A percentile compares a stretch with the other conserved stretches of the same genome.
Evolutionary conservation across 2,329 filamentous ascomycete species (phyloP).

Genomic region (Fusarium penzigii): DNA sequence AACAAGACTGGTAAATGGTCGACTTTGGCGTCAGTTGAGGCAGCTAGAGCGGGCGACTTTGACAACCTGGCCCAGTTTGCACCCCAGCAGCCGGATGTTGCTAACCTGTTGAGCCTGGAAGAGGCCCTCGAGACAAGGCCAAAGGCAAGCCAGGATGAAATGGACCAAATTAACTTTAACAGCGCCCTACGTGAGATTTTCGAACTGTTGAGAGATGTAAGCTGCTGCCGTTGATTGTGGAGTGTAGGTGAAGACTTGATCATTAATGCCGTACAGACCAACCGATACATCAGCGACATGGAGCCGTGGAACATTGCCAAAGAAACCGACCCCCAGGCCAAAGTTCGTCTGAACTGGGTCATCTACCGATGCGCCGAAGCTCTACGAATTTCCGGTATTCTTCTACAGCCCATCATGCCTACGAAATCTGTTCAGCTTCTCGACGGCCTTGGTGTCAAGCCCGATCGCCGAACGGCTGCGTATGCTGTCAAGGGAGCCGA

Average conservation of each 20-base stretch:
- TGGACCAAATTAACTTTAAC: constrained; percentile 66
- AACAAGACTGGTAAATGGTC: constrained; percentile 64
- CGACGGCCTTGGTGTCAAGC: constrained; percentile 73
- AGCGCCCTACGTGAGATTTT: constrained; percentile 67
- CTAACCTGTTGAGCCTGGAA: constrained; percentile 31
- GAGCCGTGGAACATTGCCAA: constrained; percentile 68
- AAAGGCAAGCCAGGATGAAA: constrained; percentile 47
- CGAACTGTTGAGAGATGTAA: constrained; percentile 60
- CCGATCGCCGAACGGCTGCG: constrained; percentile 61
- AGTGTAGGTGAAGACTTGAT: not conserved
- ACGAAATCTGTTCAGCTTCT: constrained; percentile 71
- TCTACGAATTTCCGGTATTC: constrained; percentile 76
- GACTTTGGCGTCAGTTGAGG: constrained; percentile 56
- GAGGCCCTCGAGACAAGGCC: constrained; percentile 26
- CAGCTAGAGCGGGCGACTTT: constrained; percentile 30
- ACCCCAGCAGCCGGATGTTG: not conserved
- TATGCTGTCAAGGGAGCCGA: constrained; percentile 67
- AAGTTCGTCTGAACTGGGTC: constrained; percentile 51
- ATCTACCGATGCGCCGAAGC: constrained; percentile 76
- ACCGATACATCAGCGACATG: constrained; percentile 55
- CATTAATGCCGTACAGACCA: constrained; percentile 35
- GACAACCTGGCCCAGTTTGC: constrained; percentile 1
- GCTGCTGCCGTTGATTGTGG: not conserved
- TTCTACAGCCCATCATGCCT: constrained; percentile 91
- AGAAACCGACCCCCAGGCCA: constrained; percentile 34